These are phyloP conservation scores for Colletotrichum lentis DNA, from an alignment of 2,329 filamentous ascomycete species.

Conservation along the genomic window DNA sequence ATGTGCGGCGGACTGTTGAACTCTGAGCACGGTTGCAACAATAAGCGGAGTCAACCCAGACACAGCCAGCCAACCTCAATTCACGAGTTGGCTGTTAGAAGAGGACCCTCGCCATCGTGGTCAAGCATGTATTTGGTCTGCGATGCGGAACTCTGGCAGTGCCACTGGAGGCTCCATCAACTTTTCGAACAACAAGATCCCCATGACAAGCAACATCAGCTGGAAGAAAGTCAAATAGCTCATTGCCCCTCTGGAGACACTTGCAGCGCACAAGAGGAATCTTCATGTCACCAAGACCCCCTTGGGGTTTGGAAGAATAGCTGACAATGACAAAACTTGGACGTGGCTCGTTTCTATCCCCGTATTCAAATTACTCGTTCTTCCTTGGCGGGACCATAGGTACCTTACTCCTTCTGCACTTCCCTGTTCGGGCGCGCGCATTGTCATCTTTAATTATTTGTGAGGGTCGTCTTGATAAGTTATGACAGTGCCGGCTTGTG, in stretches of 20 bases:
- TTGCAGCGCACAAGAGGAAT: slow-evolving; percentile 39
- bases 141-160: slow-evolving; percentile 40
- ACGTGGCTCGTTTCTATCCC: slow-evolving; percentile 42
- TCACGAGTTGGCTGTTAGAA: too few species aligned
- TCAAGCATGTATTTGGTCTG: slow-evolving; percentile 41
- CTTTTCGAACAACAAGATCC: slow-evolving; percentile 53
- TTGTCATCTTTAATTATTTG: slow-evolving; percentile 40
- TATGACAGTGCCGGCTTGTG: too few species aligned
- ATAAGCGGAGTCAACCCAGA: too few species aligned
- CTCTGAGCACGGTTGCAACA: too few species aligned
- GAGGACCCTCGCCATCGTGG: too few species aligned
- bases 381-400: slow-evolving; percentile 49
- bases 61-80: too few species aligned
- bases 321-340: slow-evolving; percentile 28
- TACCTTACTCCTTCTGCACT: slow-evolving; percentile 42
- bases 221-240: slow-evolving; percentile 42
- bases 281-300: background rate
- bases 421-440: slow-evolving; percentile 42
- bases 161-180: slow-evolving; percentile 58
- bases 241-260: slow-evolving; percentile 39
- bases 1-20: slow-evolving; percentile 56
- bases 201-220: slow-evolving; percentile 39
- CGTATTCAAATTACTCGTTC: slow-evolving; percentile 48
- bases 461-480: background rate
- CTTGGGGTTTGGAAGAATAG: too few species aligned